Conservation (phyloP, 2,329 filamentous ascomycete genomes). For the Fusarium sp. region DNA sequence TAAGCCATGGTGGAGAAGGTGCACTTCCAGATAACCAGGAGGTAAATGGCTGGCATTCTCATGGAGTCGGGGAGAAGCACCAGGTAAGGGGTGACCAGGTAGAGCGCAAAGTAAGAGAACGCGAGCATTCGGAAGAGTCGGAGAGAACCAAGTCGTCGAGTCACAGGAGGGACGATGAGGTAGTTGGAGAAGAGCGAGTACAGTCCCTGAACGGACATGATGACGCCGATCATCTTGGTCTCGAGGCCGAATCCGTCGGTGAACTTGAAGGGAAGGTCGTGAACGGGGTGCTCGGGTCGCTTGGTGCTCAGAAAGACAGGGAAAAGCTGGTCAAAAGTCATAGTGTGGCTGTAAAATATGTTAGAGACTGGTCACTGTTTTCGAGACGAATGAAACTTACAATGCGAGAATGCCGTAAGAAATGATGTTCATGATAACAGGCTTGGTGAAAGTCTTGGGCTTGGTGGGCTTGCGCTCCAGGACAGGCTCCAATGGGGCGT, state of each 20-base stretch:
- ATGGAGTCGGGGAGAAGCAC: conserved; percentile 80
- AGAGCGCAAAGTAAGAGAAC: conserved; percentile 85
- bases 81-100: conserved; percentile 88
- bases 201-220: conserved; percentile 87
- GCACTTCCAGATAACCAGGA: conserved; percentile 89
- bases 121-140: conserved; percentile 85
- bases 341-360: conserved; percentile 79
- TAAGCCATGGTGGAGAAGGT: conserved; percentile 92
- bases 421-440: conserved; percentile 87
- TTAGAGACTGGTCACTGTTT: conserved; percentile 25
- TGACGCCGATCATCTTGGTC: conserved; percentile 85
- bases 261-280: conserved; percentile 85
- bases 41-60: conserved; percentile 79
- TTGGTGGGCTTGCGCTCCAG: conserved; percentile 46
- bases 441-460: conserved; percentile 78
- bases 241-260: conserved; percentile 85
- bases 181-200: conserved; percentile 91
- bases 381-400: conserved; percentile 67
- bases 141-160: conserved; percentile 79
- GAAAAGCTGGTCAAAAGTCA: conserved; percentile 94
- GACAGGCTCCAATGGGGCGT: conserved; percentile 29
- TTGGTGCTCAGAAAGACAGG: conserved; percentile 88
- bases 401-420: conserved; percentile 94
- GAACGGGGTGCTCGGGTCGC: conserved; percentile 61
- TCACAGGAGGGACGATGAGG: conserved; percentile 83